Evolutionary conservation across 352 stramenopile genomes (phyloP).

Genomic region (Lagenidium sp.): DNA sequence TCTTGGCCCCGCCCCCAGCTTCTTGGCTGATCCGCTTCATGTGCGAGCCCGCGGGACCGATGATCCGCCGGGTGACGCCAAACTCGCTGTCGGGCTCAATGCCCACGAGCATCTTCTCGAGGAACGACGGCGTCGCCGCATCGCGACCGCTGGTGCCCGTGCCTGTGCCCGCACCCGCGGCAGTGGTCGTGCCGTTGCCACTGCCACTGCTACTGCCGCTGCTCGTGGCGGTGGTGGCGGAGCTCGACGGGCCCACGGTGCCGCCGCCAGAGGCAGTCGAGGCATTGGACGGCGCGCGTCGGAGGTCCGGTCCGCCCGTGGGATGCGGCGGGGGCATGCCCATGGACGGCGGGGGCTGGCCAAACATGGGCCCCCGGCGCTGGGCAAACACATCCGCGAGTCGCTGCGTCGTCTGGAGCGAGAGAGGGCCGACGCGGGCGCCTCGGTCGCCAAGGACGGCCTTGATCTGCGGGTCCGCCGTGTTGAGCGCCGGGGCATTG

Average conservation of each 20-base stretch:
- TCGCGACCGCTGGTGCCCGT: slow-evolving; percentile 12
- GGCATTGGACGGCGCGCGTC: slow-evolving; percentile 2
- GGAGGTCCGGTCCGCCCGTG: slow-evolving; percentile 4
- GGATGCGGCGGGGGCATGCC: slow-evolving; percentile 2
- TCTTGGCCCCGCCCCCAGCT: slow-evolving; percentile 68
- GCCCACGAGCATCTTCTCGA: slow-evolving; percentile 72
- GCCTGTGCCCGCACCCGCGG: slow-evolving; percentile 1
- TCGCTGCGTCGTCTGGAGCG: slow-evolving; percentile 53
- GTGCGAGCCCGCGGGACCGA: slow-evolving; percentile 64
- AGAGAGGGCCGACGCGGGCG: slow-evolving; percentile 45
- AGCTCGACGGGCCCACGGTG: slow-evolving; percentile 5
- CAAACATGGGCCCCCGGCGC: slow-evolving; percentile 39
- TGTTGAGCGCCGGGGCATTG: slow-evolving; percentile 63
- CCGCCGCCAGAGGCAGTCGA: slow-evolving; percentile 7
- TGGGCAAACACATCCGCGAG: slow-evolving; percentile 69
- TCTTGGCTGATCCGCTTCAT: slow-evolving; percentile 87
- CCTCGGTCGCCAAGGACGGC: slow-evolving; percentile 53
- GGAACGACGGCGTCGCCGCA: slow-evolving; percentile 17
- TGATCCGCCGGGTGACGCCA: slow-evolving; percentile 75
- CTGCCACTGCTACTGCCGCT: too few species aligned
- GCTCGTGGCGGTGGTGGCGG: too few species aligned
- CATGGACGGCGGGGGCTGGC: too few species aligned
- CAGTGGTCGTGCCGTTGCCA: too few species aligned
- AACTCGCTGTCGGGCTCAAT: slow-evolving; percentile 87
- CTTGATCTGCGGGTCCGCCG: slow-evolving; percentile 62